Conservation (phyloP, 2,329 filamentous ascomycete genomes). For the Botrytis sinoallii region DNA sequence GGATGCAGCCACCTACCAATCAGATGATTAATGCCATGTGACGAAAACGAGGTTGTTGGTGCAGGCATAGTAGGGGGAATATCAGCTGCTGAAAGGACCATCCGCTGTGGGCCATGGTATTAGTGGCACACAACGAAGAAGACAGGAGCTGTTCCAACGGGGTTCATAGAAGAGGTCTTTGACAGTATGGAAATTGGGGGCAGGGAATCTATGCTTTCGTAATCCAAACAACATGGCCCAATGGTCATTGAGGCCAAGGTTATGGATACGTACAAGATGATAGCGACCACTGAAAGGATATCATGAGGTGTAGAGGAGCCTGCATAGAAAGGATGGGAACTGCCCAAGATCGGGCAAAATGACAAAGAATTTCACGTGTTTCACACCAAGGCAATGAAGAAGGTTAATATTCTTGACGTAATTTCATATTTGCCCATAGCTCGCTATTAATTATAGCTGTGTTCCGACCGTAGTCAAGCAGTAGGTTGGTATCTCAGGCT, state of each 20-base stretch:
- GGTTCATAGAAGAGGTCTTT: too few species aligned
- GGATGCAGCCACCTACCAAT: too few species aligned
- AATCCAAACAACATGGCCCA: too few species aligned
- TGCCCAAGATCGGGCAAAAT: not conserved
- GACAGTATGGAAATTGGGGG: too few species aligned
- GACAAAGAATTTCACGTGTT: not conserved
- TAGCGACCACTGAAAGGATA: too few species aligned
- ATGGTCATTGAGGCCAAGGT: too few species aligned
- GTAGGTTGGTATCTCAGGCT: not conserved
- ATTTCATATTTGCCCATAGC: slow-evolving; percentile 11
- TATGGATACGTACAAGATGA: too few species aligned
- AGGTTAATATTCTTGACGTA: not conserved
- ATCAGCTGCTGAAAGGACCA: not conserved
- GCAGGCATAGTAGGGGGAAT: not conserved
- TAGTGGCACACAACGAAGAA: too few species aligned
- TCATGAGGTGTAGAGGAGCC: not conserved
- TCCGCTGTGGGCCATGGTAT: too few species aligned
- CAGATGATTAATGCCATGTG: not conserved
- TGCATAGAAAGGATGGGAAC: not conserved
- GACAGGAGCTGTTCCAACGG: too few species aligned
- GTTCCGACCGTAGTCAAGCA: slow-evolving; percentile 9
- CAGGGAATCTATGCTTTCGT: too few species aligned
- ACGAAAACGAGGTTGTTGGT: not conserved
- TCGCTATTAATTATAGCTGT: slow-evolving; percentile 16
- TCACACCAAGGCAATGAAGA: not conserved